Base-by-base conservation (phyloP, 495 filamentous ascomycete species). In the Massariosphaeria phaeospora region DNA sequence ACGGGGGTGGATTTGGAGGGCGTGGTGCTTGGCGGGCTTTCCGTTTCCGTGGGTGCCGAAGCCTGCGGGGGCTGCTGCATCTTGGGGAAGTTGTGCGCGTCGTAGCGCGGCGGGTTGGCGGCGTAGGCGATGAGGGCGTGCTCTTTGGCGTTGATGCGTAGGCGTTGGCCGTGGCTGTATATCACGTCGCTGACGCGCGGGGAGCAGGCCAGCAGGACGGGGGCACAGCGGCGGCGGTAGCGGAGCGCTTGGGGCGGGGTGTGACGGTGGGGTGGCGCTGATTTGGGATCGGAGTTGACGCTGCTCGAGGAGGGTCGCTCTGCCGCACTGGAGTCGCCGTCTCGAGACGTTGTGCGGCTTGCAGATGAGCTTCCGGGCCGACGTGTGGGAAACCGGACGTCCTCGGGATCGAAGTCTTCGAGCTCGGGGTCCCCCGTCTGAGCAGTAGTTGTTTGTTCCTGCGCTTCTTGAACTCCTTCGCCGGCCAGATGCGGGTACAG, bases 161-260 rank as follows among this genome's bases (percentile, higher is more conserved):
- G 53, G 52, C 70, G 68, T 31, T 52, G 50, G 40, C 66, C 70
- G 15, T 62, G 17, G 46, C 48, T 64, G 52, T 69, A 66, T 1
- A 72, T 53, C 6, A 71, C 56, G 54, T 70, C 63, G 52, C 59
- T 66, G 0, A 68, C 67, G 20, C 70, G 52, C 1, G 66, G 56
- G 5, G 69, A 58, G 21, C 60, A 45, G 17, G 59, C 55, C 11
- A 66, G 48, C 6, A 72, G 52, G 12, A 70, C 48, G 8, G 70
- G 70, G 24, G 66, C 57, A 47, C 69, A 71, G 7, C 67, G 66
- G 1, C 67, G 64, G 20, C 60, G 65, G 60, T 71, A 72, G 46
- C 69, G 66, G 10, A 67, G 51, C 20, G 59, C 55, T 43, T 69
- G 67, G 4, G 50, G 30, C 11, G 54, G 31, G 2, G 61, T 60